Evolutionary conservation across 257 asterid species (phyloP).

Genomic region (Thymus quinquecostatus): DNA sequence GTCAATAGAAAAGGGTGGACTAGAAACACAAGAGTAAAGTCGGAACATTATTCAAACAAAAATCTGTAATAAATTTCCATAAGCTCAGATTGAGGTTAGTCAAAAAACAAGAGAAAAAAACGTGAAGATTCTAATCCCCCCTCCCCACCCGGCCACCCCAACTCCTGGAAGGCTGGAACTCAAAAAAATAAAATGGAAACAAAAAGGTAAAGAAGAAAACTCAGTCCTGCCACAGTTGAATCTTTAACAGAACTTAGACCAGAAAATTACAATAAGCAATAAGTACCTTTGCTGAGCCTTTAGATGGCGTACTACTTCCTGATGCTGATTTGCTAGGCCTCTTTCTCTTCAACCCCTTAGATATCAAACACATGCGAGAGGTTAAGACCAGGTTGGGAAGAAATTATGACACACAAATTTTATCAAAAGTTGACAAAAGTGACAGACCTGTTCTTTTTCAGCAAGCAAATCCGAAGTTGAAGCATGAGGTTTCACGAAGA

Average conservation of each 20-base stretch:
- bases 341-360: conserved; percentile 79
- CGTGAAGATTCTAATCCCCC: conserved; percentile 11
- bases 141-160: no score
- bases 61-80: not conserved
- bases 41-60: not conserved
- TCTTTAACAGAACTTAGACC: conserved; percentile 13
- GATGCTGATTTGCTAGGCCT: conserved; percentile 59
- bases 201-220: not conserved
- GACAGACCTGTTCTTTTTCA: conserved; percentile 79
- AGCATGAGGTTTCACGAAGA: conserved; percentile 85
- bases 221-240: not conserved
- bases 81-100: not conserved
- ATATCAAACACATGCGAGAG: conserved; percentile 32
- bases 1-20: not conserved
- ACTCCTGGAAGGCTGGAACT: no score
- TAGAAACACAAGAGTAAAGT: not conserved
- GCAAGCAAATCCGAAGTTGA: conserved; percentile 71
- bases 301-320: conserved; percentile 57
- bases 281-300: conserved; percentile 71
- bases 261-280: not conserved
- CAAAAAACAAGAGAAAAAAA: not conserved
- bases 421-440: not conserved
- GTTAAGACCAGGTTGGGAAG: conserved; percentile 25
- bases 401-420: not conserved
- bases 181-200: no score